These are phyloP conservation scores for Pythium monospermum DNA, from an alignment of 352 stramenopile species.

Conservation along the genomic window DNA sequence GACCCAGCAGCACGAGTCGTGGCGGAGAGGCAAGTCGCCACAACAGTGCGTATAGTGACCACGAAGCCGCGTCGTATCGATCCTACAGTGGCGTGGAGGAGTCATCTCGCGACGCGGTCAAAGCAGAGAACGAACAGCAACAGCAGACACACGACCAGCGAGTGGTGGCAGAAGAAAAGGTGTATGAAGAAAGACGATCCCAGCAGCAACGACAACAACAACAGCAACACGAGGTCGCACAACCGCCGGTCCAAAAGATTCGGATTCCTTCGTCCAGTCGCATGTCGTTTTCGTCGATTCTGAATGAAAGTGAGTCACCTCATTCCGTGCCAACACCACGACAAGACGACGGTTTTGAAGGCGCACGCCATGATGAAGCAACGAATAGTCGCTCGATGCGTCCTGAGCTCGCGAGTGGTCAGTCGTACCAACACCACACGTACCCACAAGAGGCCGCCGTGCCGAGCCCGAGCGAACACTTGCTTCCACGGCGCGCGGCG, in stretches of 20 bases:
- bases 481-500: conserved; percentile 36
- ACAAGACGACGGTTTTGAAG: conserved; percentile 10
- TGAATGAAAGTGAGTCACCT: conserved; percentile 83
- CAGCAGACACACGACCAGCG: background rate
- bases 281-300: conserved; percentile 89
- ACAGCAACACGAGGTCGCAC: too few species aligned
- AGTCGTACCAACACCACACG: conserved; percentile 10
- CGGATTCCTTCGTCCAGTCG: conserved; percentile 45
- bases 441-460: conserved; percentile 16
- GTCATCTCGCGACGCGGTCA: background rate
- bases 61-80: too few species aligned
- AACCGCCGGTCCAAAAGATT: conserved; percentile 20
- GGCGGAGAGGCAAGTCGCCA: conserved; percentile 1
- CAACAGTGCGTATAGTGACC: conserved; percentile 5
- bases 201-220: too few species aligned
- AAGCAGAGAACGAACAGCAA: conserved; percentile 2
- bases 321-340: conserved; percentile 37
- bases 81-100: too few species aligned
- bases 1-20: conserved; percentile 11
- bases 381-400: conserved; percentile 8
- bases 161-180: too few species aligned
- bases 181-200: too few species aligned
- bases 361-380: background rate
- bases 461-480: conserved; percentile 51
- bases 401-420: conserved; percentile 17